Evolutionary conservation across 306 rosid species (phyloP), one percentile per base, ranked within the genome.

Genomic region (Glycine latifolia): DNA sequence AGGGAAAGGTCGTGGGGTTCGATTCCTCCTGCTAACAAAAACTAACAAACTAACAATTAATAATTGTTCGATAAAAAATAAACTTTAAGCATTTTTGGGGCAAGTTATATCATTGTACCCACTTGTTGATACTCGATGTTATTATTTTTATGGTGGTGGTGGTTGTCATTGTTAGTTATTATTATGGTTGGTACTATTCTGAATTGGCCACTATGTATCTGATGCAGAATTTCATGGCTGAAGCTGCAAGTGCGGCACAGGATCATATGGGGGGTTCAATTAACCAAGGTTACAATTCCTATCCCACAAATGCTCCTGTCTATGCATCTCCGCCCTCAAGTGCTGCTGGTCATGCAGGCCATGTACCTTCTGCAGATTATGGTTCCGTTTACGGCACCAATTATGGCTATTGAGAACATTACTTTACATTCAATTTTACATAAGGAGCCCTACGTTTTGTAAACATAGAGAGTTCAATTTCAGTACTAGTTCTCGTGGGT

Each of bases 191-290:
- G 0, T 68, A 0, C 33, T 68, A 10, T 73, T 53, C 33, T 75
- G 55, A 78, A 63, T 7, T 41, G 71, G 1, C 31, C 0, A 71
- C 54, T 44, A 76, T 59, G 47, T 70, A n/a, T 83, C 49, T 73
- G 85, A 71, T 72, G 70, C 89, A 87, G 92, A 89, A 89, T 77
- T 89, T 87, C 85, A 89, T 89, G 89, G 92, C 89, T 74, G 90
- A 87, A 82, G 92, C 92, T 63, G 92, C 92, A 35, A 85, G 78
- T 69, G 80, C 90, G 2, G 48, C 80, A 37, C 89, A 82, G 79
- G 89, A 89, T 35, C 87, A 79, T 13, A 80, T 83, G 75, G 88
- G 87, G 48, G 88, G 86, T 60, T 73, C 88, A 62, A 75, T 82
- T 26, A 82, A 79, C 67, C 89, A 87, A 65, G 90, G 85, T 48